A percentile compares a stretch with the other conserved stretches of the same genome.
Conservation (phyloP, 2,329 filamentous ascomycete species). For the Fusarium globosum region DNA sequence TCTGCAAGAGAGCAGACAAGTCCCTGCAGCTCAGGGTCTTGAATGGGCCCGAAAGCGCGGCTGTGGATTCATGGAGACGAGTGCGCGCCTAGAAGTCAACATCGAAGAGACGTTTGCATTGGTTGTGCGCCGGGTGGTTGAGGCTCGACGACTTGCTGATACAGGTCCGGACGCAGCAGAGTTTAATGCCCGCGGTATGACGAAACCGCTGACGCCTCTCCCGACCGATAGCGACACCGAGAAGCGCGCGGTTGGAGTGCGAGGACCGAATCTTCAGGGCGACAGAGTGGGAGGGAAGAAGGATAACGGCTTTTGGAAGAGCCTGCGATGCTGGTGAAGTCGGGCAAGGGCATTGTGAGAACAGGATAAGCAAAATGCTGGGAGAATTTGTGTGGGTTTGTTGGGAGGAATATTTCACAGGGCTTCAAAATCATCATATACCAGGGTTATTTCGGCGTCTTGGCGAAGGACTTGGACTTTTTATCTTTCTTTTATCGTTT, state of each 20-base stretch:
- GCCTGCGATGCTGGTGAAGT: conserved; percentile 66
- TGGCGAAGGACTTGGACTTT: conserved; percentile 34
- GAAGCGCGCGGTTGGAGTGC: conserved; percentile 59
- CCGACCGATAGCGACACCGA: conserved; percentile 54
- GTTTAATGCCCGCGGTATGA: conserved; percentile 64
- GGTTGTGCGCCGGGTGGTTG: conserved; percentile 70
- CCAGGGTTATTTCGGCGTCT: conserved; percentile 46
- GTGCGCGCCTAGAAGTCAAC: conserved; percentile 84
- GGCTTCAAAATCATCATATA: conserved; percentile 44
- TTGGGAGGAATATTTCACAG: conserved; percentile 27
- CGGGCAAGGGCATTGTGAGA: not conserved
- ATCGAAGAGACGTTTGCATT: conserved; percentile 89
- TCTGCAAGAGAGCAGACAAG: conserved; percentile 74
- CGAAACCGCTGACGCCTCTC: conserved; percentile 67
- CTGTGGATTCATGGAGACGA: conserved; percentile 92
- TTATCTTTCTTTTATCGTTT: conserved; percentile 5
- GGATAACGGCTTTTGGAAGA: conserved; percentile 65
- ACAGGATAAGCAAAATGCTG: not conserved
- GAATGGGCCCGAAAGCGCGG: conserved; percentile 79
- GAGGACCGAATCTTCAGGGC: conserved; percentile 57
- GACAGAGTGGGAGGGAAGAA: conserved; percentile 55
- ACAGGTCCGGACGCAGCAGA: conserved; percentile 56
- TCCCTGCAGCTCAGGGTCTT: conserved; percentile 76
- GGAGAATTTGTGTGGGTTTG: conserved; percentile 9
- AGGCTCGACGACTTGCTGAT: conserved; percentile 64